A percentile compares a stretch with the other conserved stretches of the same genome.
Conservation (phyloP, 2,329 filamentous ascomycete species). For the Juglanconis sp. region DNA sequence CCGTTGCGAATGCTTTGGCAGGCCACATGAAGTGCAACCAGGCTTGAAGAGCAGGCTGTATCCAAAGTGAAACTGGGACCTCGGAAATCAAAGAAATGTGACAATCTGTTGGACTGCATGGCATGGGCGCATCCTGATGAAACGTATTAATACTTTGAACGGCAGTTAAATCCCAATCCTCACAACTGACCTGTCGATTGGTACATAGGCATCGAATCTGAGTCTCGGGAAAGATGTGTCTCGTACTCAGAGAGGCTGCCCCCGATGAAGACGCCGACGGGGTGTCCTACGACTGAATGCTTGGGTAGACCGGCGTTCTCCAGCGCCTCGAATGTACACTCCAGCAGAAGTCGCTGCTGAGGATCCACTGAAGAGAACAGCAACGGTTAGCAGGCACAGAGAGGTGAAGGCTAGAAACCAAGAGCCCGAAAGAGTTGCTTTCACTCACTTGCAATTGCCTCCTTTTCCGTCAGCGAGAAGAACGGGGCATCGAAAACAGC, state of each 20-base stretch:
- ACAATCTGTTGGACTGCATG: conserved; percentile 53
- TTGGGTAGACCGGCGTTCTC: conserved; percentile 51
- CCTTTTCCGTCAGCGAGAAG: conserved; percentile 49
- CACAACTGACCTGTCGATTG: conserved; percentile 43
- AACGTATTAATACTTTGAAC: neutral
- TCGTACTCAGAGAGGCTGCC: conserved; percentile 47
- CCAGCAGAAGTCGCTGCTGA: conserved; percentile 50
- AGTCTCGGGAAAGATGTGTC: conserved; percentile 41
- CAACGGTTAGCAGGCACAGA: neutral
- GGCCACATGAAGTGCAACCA: conserved; percentile 48
- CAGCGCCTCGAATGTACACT: conserved; percentile 52
- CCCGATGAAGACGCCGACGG: conserved; percentile 50
- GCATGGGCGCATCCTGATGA: conserved; percentile 43
- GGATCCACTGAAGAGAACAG: conserved; percentile 45
- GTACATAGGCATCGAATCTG: conserved; percentile 43
- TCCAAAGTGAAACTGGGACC: conserved; percentile 52
- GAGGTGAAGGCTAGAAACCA: neutral
- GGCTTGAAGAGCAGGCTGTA: conserved; percentile 50
- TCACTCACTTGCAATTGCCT: conserved; percentile 32
- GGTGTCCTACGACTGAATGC: conserved; percentile 42
- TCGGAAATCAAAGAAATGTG: conserved; percentile 52
- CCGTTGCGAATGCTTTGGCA: conserved; percentile 46
- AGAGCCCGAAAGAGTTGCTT: neutral
- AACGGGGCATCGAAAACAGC: conserved; percentile 49
- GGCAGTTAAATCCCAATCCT: neutral